Conservation (phyloP, 306 rosid species). For the Fragaria ananassa region DNA sequence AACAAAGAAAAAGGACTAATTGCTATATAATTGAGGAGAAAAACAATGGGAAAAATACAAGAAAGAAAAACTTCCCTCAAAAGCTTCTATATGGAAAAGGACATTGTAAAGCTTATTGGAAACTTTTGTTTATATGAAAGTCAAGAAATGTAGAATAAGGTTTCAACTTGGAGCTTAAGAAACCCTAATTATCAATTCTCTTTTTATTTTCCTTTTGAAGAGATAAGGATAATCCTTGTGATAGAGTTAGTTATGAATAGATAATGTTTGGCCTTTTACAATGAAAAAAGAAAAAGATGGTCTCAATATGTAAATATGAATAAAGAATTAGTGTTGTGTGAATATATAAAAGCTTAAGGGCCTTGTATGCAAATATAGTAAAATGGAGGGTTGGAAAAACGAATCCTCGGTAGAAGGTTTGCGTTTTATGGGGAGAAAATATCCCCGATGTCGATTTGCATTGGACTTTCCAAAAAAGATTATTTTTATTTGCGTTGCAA, state of each 20-base stretch:
- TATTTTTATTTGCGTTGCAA: neutral
- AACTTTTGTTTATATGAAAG: neutral
- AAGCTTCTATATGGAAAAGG: neutral
- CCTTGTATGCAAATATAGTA: neutral
- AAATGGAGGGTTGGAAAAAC: neutral
- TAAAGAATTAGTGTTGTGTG: neutral
- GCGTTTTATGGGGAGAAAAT: constrained; percentile 24
- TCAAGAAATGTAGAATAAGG: constrained; percentile 6
- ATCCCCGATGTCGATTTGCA: neutral
- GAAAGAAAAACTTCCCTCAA: neutral
- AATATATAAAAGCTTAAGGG: neutral
- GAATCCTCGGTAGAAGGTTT: neutral
- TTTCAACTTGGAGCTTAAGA: constrained; percentile 14
- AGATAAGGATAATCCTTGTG: neutral
- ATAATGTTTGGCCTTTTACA: neutral
- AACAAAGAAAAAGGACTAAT: neutral
- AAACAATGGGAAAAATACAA: neutral
- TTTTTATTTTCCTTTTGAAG: neutral
- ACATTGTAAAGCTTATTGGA: neutral
- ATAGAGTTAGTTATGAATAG: neutral
- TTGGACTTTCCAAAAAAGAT: neutral
- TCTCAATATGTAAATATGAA: neutral
- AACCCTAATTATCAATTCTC: neutral
- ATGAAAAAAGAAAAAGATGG: neutral
- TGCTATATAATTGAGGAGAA: neutral